Conservation (phyloP, 1,284 basidiomycete species). For the Porodaedalea pini region DNA sequence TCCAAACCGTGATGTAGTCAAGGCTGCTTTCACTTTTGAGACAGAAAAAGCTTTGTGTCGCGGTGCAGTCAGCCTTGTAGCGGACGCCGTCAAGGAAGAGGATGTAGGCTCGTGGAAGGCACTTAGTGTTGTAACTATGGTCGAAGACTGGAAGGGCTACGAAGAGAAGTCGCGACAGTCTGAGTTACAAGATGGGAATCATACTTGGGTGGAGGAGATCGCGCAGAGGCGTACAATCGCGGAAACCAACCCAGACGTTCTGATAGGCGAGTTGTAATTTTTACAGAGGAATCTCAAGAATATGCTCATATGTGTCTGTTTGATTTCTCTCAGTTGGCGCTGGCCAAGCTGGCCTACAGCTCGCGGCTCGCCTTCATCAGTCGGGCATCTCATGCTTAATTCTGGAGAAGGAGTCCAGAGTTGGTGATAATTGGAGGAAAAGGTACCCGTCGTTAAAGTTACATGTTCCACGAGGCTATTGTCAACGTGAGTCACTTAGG, state of each 20-base stretch:
- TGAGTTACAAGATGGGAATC: constrained; percentile 21
- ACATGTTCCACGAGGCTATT: constrained; percentile 39
- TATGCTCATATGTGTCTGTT: too few relatives aligned
- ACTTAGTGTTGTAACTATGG: constrained; percentile 27
- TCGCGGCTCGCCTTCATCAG: constrained; percentile 48
- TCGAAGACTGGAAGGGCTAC: constrained; percentile 31
- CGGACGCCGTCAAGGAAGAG: constrained; percentile 2
- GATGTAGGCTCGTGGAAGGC: constrained; percentile 28
- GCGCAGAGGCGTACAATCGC: constrained; percentile 21
- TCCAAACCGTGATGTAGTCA: not conserved
- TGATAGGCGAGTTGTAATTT: constrained; percentile 27
- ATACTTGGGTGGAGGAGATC: constrained; percentile 15
- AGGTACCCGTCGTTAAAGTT: constrained; percentile 48
- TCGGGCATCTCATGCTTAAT: constrained; percentile 47
- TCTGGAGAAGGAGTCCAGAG: constrained; percentile 42
- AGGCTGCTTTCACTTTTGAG: constrained; percentile 9
- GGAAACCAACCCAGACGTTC: constrained; percentile 28
- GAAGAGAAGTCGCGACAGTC: constrained; percentile 26
- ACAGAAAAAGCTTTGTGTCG: constrained; percentile 1
- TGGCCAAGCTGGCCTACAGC: constrained; percentile 50
- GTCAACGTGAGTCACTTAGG: constrained; percentile 29
- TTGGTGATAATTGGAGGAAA: constrained; percentile 54
- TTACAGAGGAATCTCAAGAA: not conserved
- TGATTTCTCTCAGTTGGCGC: constrained; percentile 40
- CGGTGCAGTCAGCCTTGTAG: not conserved